These are phyloP conservation scores for Nakaseomyces kungkrabaensis DNA, from an alignment of 1,139 yeast species.

Conservation along the genomic window DNA sequence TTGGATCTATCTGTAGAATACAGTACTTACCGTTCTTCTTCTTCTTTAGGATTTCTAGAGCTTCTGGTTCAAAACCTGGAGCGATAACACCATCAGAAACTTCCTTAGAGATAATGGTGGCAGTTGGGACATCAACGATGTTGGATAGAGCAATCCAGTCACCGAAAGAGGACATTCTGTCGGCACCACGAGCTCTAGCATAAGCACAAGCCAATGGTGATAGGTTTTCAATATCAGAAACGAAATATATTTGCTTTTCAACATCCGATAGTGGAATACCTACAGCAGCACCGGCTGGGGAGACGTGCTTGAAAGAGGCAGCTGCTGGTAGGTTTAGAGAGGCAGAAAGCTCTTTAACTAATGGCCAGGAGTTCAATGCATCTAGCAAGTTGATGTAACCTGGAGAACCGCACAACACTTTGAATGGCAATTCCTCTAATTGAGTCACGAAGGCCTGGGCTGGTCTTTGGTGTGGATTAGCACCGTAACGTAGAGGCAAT, in stretches of 20 bases:
- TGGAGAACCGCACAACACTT: slow-evolving; percentile 88
- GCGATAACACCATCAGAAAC: slow-evolving; percentile 98
- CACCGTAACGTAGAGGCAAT: slow-evolving; percentile 93
- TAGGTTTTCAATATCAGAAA: slow-evolving; percentile 84
- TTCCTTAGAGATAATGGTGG: slow-evolving; percentile 92
- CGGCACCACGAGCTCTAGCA: slow-evolving; percentile 99
- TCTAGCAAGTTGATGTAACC: slow-evolving; percentile 94
- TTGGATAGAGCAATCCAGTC: slow-evolving; percentile 96
- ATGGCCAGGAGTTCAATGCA: slow-evolving; percentile 97
- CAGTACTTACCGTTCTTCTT: slow-evolving; percentile 98
- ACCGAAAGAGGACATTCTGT: slow-evolving; percentile 98
- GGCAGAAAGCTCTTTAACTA: slow-evolving; percentile 92
- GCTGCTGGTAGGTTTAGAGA: slow-evolving; percentile 95
- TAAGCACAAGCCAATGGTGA: slow-evolving; percentile 96
- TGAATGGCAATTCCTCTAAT: slow-evolving; percentile 81
- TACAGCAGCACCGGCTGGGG: slow-evolving; percentile 98
- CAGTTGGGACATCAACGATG: slow-evolving; percentile 93
- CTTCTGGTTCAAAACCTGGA: slow-evolving; percentile 90
- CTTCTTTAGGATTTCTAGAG: slow-evolving; percentile 75
- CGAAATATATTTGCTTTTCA: slow-evolving; percentile 93
- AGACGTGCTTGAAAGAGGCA: slow-evolving; percentile 96
- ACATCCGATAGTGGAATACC: slow-evolving; percentile 84
- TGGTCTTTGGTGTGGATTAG: slow-evolving; percentile 98
- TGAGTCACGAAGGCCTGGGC: slow-evolving; percentile 88
- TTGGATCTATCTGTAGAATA: slow-evolving; percentile 90